These are phyloP conservation scores for Lodderomyces margitis DNA, from an alignment of 1,139 yeast genomes.

Conservation along the genomic window DNA sequence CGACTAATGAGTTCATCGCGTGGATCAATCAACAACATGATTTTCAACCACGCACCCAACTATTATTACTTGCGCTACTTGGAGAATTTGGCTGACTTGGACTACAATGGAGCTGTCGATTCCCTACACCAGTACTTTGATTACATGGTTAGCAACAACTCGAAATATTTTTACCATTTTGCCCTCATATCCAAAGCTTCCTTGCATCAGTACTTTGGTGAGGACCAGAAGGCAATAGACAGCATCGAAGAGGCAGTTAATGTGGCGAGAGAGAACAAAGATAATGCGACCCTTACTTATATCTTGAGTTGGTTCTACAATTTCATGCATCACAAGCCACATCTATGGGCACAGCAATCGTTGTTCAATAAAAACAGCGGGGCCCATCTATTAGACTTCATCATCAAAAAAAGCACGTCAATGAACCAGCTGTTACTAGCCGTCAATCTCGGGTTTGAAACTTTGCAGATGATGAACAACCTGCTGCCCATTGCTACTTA, in stretches of 20 bases:
- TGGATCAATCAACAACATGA: slow-evolving; percentile 43
- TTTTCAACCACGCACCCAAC: slow-evolving; percentile 54
- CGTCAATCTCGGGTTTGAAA: slow-evolving; percentile 59
- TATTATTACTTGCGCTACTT: slow-evolving; percentile 65
- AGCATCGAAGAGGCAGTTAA: slow-evolving; percentile 86
- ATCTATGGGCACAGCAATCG: slow-evolving; percentile 44
- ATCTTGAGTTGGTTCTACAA: slow-evolving; percentile 79
- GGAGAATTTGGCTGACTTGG: slow-evolving; percentile 57
- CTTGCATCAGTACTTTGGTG: slow-evolving; percentile 73
- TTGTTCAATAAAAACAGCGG: slow-evolving; percentile 42
- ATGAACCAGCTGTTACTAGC: slow-evolving; percentile 56
- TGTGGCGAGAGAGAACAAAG: slow-evolving; percentile 85
- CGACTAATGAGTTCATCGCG: slow-evolving; percentile 32
- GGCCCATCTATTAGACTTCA: slow-evolving; percentile 62
- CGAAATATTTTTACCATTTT: slow-evolving; percentile 70
- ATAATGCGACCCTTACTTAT: slow-evolving; percentile 67
- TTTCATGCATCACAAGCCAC: slow-evolving; percentile 67
- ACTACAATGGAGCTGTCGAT: slow-evolving; percentile 73
- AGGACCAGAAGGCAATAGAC: slow-evolving; percentile 69
- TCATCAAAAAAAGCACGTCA: slow-evolving; percentile 55
- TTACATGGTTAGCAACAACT: slow-evolving; percentile 72
- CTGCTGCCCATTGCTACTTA: slow-evolving; percentile 48
- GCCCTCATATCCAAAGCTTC: slow-evolving; percentile 79
- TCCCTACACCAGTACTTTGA: slow-evolving; percentile 81
- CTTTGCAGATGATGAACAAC: slow-evolving; percentile 48